Conservation (phyloP, 139 green algal genomes). For the Nannochloris sp. region DNA sequence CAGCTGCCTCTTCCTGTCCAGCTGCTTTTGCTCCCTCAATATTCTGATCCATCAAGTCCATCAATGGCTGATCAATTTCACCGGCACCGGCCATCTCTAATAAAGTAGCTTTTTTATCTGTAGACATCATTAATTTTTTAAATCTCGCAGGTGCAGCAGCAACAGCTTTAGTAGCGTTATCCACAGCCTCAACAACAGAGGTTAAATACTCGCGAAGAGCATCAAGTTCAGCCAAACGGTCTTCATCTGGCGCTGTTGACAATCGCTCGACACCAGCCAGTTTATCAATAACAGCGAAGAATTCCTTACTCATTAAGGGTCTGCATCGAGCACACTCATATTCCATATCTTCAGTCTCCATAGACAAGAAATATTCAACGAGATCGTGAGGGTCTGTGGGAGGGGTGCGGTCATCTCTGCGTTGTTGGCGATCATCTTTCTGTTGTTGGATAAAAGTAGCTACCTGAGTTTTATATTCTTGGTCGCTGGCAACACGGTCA, state of each 20-base stretch:
- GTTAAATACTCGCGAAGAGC: slow-evolving; percentile 68
- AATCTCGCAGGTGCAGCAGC: slow-evolving; percentile 51
- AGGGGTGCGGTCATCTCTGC: slow-evolving; percentile 22
- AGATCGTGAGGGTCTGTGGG: slow-evolving; percentile 43
- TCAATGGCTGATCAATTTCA: slow-evolving; percentile 65
- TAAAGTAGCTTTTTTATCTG: slow-evolving; percentile 75
- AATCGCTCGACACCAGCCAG: slow-evolving; percentile 35
- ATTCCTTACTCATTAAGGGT: slow-evolving; percentile 35
- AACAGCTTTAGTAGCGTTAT: slow-evolving; percentile 41
- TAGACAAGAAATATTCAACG: slow-evolving; percentile 81
- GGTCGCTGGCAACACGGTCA: slow-evolving; percentile 41
- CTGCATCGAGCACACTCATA: slow-evolving; percentile 74
- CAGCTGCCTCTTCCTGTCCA: slow-evolving; percentile 47
- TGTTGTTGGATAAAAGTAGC: slow-evolving; percentile 12
- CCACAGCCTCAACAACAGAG: slow-evolving; percentile 52
- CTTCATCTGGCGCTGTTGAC: slow-evolving; percentile 35
- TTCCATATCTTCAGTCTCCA: slow-evolving; percentile 77
- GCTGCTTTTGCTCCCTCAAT: slow-evolving; percentile 57
- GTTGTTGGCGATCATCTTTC: slow-evolving; percentile 19
- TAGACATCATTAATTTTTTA: slow-evolving; percentile 63
- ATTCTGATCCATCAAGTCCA: slow-evolving; percentile 79
- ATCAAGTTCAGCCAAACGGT: slow-evolving; percentile 76
- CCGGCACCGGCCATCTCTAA: slow-evolving; percentile 73
- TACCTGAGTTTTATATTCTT: slow-evolving; percentile 46
- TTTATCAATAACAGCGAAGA: slow-evolving; percentile 40